These are phyloP conservation scores for Pyrus hybrid DNA, from an alignment of 331 rosid genomes.

Conservation along the genomic window DNA sequence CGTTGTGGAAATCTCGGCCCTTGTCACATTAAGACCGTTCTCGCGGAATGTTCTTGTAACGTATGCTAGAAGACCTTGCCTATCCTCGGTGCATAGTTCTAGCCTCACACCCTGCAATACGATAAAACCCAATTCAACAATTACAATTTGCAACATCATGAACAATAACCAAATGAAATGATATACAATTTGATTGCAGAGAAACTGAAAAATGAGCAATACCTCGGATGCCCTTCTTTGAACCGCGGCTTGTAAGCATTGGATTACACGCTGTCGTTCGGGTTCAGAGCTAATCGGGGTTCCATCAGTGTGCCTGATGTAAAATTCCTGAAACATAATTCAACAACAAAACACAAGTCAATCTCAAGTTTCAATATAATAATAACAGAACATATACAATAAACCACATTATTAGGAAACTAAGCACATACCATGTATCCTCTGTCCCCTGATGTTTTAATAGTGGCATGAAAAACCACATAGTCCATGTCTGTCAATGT, in stretches of 20 bases:
- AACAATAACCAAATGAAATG: neutral
- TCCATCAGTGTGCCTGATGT: slow-evolving; percentile 83
- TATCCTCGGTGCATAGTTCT: slow-evolving; percentile 58
- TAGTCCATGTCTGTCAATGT: slow-evolving; percentile 92
- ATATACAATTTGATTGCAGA: neutral
- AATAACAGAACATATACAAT: neutral
- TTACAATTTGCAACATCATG: neutral
- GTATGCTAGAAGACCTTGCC: slow-evolving; percentile 63
- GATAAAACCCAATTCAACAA: neutral
- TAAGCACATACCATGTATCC: slow-evolving; percentile 56
- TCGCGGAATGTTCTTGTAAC: slow-evolving; percentile 90
- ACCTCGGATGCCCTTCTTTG: slow-evolving; percentile 88
- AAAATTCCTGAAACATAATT: slow-evolving; percentile 57
- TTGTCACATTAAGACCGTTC: slow-evolving; percentile 72
- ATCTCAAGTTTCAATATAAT: neutral
- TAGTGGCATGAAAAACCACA: slow-evolving; percentile 82
- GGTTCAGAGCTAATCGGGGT: slow-evolving; percentile 92
- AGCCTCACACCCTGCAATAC: slow-evolving; percentile 65
- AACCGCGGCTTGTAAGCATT: slow-evolving; percentile 74
- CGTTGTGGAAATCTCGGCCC: slow-evolving; percentile 76
- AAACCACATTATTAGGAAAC: neutral
- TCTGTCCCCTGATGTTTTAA: slow-evolving; percentile 37
- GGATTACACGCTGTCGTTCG: slow-evolving; percentile 82
- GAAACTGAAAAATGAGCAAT: neutral
- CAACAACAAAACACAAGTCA: neutral